Base-by-base conservation (phyloP, 176 grass and related monocot genomes). In the Juncus inflexus region DNA sequence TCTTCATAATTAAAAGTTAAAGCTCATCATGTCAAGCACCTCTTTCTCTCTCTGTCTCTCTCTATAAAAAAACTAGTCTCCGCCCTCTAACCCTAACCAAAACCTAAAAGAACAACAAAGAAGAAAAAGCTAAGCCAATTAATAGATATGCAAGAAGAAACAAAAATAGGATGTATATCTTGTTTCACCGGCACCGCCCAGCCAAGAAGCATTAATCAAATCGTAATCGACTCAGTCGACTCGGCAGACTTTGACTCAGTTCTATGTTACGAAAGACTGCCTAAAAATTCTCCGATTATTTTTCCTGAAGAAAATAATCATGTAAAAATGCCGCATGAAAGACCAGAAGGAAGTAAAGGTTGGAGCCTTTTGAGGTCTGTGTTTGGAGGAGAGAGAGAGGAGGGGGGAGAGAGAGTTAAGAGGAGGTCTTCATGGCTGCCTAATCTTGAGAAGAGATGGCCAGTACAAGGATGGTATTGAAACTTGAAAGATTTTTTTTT, bases 391-490 rank as follows among this genome's bases (percentile, higher is more conserved):
- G 7, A 66, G 7, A 64, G 66, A 68, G 47, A 56, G 73, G 11
- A 37, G 50, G 62, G 9, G 58, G 53, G n/a, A 55, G 55, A 80
- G 41, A 67, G 55, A 54, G 2, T 66, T 58, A 42, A 57, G 12
- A 76, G 64, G 54, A 70, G 65, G 58, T 76, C 73, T 36, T 76
- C 65, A 16, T 82, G 73, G 73, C 40, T 76, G 43, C 79, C 65
- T 3, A 40, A 82, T 49, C 63, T 63, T 42, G 39, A 69, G 12
- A 61, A 55, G 39, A 76, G 72, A 55, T 82, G 79, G 79, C 79
- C 73, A 0, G 40, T 82, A 37, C 73, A 82, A 69, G 79, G 79
- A 14, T 82, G 72, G 73, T 72, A 61, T 42, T 58, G 37, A 40
- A 13, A 79, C 19, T 28, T 58, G 53, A 67, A n/a, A 15, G 8